Conservation (phyloP, 306 rosid genomes). For the Rubus idaeus region DNA sequence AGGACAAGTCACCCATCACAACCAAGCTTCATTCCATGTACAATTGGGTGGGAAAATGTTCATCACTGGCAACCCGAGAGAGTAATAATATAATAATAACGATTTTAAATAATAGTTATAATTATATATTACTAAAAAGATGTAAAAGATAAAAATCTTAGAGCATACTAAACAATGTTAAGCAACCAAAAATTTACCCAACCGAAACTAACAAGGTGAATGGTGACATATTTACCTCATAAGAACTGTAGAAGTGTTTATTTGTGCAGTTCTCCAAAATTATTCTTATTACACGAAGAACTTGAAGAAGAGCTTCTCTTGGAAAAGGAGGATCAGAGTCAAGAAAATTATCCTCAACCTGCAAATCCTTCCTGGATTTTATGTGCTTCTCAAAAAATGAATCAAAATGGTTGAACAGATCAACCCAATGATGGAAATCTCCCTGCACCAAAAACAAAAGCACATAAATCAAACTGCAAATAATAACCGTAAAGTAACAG, state of each 20-base stretch:
- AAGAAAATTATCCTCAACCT: slow-evolving; percentile 72
- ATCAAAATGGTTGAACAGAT: slow-evolving; percentile 93
- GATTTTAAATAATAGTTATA: neutral
- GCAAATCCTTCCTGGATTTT: slow-evolving; percentile 91
- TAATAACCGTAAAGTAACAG: slow-evolving; percentile 20
- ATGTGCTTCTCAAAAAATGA: slow-evolving; percentile 92
- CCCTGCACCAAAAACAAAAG: slow-evolving; percentile 63
- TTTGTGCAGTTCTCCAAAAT: slow-evolving; percentile 94
- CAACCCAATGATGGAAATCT: slow-evolving; percentile 99
- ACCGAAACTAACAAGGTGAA: neutral
- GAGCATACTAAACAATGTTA: slow-evolving; percentile 6
- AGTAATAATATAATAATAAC: neutral
- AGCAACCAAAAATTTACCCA: neutral
- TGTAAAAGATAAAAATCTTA: neutral
- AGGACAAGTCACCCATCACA: neutral
- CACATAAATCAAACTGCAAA: slow-evolving; percentile 36
- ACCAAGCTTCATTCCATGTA: neutral
- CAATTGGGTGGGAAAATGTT: neutral
- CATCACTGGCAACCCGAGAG: neutral
- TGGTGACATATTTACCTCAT: slow-evolving; percentile 58
- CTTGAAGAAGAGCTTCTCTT: slow-evolving; percentile 87
- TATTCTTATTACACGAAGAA: slow-evolving; percentile 82
- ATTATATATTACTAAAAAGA: neutral
- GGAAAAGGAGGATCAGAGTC: slow-evolving; percentile 86
- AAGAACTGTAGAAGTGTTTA: slow-evolving; percentile 92